Evolutionary conservation across 257 asterid species (phyloP), one percentile per base, ranked within the genome.

Genomic region (Leptodermis oblonga): DNA sequence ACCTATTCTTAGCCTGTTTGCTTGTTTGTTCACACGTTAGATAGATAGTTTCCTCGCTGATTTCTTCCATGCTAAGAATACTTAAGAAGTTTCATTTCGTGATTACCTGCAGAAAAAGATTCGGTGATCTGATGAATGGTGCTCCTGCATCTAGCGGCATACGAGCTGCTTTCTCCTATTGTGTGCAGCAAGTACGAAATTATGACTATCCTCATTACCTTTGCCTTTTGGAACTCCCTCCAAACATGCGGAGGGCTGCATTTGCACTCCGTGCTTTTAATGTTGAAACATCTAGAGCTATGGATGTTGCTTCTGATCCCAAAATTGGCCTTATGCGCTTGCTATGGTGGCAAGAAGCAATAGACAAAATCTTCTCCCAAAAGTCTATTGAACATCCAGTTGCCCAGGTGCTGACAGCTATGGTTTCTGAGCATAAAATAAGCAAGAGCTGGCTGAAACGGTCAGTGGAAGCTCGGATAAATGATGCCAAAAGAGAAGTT

Each of bases 141-240:
- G 76, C 79, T 69, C 74, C 92, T 30, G 61, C 83, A 26, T 75
- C 86, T 37, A 70, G 79, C 64, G 76, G 87, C 60, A 51, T 75
- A 41, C 82, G 92, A 59, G 75, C 90, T 39, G 95, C 99, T 31
- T 76, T 93, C 70, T 90, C 97, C 65, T 88, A 93, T 53, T 86
- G 96, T 71, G 93, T 88, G 56, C 95, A 93, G 75, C 97, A 90
- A 84, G 99, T 93, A n/a, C 82, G 97, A 28, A 83, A 25, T 37
- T 93, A 93, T 77, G 97, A 93, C 74, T 90, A 93, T 68, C 97
- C 89, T 72, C 97, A 90, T 84, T 93, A 93, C 73, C 96, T 93
- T 15, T 93, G 99, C 85, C 97, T 93, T 73, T 96, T 93, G 48
- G 97, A 93, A 81, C 96, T 93, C 54, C 97, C 99, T 18, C 90